Evolutionary conservation across 768 basidiomycete species (phyloP), one percentile per base, ranked within the genome.

Genomic region (Stropharia rugosoannulata): DNA sequence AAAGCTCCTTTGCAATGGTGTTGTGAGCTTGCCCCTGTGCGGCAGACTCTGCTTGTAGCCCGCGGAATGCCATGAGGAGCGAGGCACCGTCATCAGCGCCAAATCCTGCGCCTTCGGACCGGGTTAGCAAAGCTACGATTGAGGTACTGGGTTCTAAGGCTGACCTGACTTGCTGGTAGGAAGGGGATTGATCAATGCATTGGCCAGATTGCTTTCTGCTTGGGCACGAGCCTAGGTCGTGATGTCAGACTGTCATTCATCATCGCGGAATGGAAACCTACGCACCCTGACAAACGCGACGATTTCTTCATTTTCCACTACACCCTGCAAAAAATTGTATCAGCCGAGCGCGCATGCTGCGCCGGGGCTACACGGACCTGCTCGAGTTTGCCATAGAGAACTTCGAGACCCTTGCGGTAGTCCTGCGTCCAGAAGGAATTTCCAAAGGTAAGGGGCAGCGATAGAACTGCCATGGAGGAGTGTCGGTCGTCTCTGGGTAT

Each of bases 371-470:
- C 37, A 63, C 76, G 47, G 58, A 87, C 92, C 80, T 91, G 88
- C 62, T 93, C 87, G 22, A 94, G 83, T 70, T 90, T 87, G 42
- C 66, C 70, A 67, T 84, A 93, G 32, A 94, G 72, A 19, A 89
- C 81, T 59, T 96, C 85, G 27, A 97, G 79, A 35, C 94, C 95
- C 56, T 75, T 82, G 43, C 91, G 80, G 67, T 93, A 95, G 75
- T 95, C 93, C 69, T 92, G 88, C 13, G 93, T 83, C 95, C 95
- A 97, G 76, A 97, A 97, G 29, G 93, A 95, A 70, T 96, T 95
- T 54, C 80, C 84, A 69, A 97, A 97, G 13, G 82, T 82, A 56
- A 93, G 78, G n/a, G 94, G 94, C 65, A 95, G 83, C 42, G 93
- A 90, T 59, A 96, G 75, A 60, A 92, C 89, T 59, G 93, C 89